Evolutionary conservation across 441 rosid genomes (phyloP).

Genomic region (Geranium incanum): DNA sequence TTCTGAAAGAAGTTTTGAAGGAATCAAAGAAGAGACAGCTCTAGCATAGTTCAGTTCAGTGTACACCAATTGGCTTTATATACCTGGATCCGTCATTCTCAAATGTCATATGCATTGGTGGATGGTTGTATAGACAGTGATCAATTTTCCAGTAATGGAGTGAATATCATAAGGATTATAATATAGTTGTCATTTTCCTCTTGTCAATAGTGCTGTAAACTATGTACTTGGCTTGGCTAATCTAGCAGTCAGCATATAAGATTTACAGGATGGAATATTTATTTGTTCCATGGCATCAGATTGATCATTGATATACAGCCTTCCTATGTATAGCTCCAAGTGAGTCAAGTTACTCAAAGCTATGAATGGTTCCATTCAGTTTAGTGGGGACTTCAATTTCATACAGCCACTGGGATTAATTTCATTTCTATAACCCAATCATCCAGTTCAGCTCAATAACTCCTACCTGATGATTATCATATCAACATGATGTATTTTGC

Average conservation of each 20-base stretch:
- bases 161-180: not conserved
- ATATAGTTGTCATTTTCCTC: not conserved
- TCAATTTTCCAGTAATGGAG: not conserved
- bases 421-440: too few species aligned
- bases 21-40: conserved; percentile 26
- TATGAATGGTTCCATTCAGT: too few species aligned
- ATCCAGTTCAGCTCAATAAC: too few species aligned
- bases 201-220: not conserved
- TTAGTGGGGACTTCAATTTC: too few species aligned
- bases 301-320: not conserved
- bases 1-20: conserved; percentile 40
- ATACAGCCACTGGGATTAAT: too few species aligned
- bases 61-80: not conserved
- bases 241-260: too few species aligned
- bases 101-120: not conserved
- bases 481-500: too few species aligned
- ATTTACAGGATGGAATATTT: not conserved
- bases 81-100: not conserved
- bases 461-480: too few species aligned
- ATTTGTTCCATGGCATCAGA: not conserved
- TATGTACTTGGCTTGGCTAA: not conserved
- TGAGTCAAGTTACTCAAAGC: too few species aligned
- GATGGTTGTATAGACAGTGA: not conserved
- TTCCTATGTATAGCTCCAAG: too few species aligned
- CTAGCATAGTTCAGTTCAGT: not conserved